These are phyloP conservation scores for Suillus subaureus DNA, from an alignment of 768 basidiomycete genomes.

Conservation along the genomic window DNA sequence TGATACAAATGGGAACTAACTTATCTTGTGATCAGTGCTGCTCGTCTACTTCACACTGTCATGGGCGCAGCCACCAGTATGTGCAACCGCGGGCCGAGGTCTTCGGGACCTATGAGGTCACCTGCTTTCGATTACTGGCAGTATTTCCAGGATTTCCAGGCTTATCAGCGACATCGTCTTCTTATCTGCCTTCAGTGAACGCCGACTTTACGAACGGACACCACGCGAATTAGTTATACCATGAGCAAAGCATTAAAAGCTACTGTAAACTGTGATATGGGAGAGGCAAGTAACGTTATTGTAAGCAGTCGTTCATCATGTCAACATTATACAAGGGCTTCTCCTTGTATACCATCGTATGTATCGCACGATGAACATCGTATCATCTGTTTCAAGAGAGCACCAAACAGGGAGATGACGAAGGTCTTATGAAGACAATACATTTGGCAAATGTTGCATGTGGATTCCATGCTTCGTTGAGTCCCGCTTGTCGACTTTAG, in stretches of 20 bases:
- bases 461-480: conserved; percentile 67
- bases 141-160: neutral
- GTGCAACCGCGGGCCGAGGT: neutral
- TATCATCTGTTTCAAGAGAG: neutral
- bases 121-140: neutral
- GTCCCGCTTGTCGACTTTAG: conserved; percentile 1
- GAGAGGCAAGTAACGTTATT: conserved; percentile 42
- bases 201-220: neutral
- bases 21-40: neutral
- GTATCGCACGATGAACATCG: neutral
- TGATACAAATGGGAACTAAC: neutral
- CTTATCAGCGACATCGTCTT: neutral
- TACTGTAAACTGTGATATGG: conserved; percentile 59
- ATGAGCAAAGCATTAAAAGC: conserved; percentile 35
- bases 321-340: conserved; percentile 41
- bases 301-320: neutral
- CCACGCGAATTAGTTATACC: neutral
- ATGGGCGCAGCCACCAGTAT: neutral
- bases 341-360: conserved; percentile 50
- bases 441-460: conserved; percentile 68
- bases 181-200: neutral
- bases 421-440: conserved; percentile 54
- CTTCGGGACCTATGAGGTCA: neutral
- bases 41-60: neutral
- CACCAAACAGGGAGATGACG: conserved; percentile 48